Percentiles rank a stretch among this genome's conserved stretches.
phyloP scores from a whole-genome alignment of 1,284 basidiomycete species.

The Cryptococcus sp. region DNA sequence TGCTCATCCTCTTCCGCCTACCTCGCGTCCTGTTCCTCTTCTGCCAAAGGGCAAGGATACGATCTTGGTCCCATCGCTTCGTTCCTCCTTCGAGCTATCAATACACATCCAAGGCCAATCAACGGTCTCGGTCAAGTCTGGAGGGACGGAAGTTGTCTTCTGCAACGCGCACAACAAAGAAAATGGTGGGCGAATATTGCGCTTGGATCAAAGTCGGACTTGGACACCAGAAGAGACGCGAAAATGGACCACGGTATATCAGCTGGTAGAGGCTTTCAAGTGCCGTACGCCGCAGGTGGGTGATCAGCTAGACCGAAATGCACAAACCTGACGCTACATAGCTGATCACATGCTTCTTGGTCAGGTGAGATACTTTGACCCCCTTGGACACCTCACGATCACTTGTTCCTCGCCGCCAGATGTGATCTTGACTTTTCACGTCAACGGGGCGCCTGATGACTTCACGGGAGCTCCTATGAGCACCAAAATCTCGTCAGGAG shows the following conservation, averaged over 20 bases:
- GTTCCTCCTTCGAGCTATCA: too few relatives aligned
- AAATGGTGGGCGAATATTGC: not conserved
- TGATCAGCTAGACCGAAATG: too few relatives aligned
- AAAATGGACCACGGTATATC: constrained; percentile 28
- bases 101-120: too few relatives aligned
- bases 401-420: constrained; percentile 45
- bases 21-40: constrained; percentile 12
- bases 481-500: too few relatives aligned
- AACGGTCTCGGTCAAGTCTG: not conserved
- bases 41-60: constrained; percentile 11
- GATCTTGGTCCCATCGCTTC: constrained; percentile 14
- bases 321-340: too few relatives aligned
- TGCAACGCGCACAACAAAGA: not conserved
- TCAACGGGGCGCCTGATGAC: not conserved
- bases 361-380: constrained; percentile 40
- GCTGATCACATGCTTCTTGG: not conserved
- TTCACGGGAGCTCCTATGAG: too few relatives aligned
- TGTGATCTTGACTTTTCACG: constrained; percentile 29
- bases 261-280: constrained; percentile 34
- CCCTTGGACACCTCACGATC: constrained; percentile 35
- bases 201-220: not conserved
- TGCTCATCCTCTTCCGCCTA: constrained; percentile 27
- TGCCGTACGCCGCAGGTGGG: constrained; percentile 34
- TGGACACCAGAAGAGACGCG: constrained; percentile 25
- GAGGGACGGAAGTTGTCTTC: not conserved